Conservation (phyloP, 352 stramenopile genomes). For the Globisporangium sylvaticum region DNA sequence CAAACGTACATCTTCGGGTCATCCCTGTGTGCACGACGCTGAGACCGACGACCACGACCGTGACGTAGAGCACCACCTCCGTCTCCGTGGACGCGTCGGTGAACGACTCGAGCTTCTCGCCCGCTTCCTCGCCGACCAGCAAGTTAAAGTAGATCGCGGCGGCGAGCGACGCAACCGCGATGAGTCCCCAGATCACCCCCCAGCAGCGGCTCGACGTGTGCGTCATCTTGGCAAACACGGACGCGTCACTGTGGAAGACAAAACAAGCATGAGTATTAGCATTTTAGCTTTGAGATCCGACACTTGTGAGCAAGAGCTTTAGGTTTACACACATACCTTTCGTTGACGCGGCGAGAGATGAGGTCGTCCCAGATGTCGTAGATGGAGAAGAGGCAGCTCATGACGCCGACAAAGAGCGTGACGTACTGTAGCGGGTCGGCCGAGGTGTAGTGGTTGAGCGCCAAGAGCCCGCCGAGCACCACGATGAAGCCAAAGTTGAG, state of each 20-base stretch:
- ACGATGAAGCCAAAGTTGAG: conserved; percentile 85
- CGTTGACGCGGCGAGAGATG: conserved; percentile 84
- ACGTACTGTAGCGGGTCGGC: conserved; percentile 78
- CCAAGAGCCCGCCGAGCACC: conserved; percentile 70
- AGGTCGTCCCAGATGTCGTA: conserved; percentile 92
- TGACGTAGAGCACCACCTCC: conserved; percentile 45
- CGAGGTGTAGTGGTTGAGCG: conserved; percentile 58
- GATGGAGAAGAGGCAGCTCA: conserved; percentile 90
- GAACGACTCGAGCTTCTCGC: conserved; percentile 41
- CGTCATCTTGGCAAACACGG: conserved; percentile 87
- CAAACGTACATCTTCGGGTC: conserved; percentile 57
- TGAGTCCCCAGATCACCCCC: conserved; percentile 85
- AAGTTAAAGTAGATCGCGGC: conserved; percentile 85
- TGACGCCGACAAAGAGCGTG: conserved; percentile 87
- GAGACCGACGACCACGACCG: conserved; percentile 45
- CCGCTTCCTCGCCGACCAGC: conserved; percentile 55
- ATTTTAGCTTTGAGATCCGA: not conserved
- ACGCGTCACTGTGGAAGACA: conserved; percentile 56
- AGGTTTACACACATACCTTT: conserved; percentile 33
- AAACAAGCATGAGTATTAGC: not conserved
- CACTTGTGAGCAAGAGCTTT: not conserved
- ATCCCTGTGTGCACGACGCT: conserved; percentile 62
- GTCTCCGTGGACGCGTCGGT: conserved; percentile 55
- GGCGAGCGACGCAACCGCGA: conserved; percentile 71
- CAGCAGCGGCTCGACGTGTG: conserved; percentile 89